Base-by-base conservation (phyloP, 148 eudicot species). In the Amaranthus cruentus region DNA sequence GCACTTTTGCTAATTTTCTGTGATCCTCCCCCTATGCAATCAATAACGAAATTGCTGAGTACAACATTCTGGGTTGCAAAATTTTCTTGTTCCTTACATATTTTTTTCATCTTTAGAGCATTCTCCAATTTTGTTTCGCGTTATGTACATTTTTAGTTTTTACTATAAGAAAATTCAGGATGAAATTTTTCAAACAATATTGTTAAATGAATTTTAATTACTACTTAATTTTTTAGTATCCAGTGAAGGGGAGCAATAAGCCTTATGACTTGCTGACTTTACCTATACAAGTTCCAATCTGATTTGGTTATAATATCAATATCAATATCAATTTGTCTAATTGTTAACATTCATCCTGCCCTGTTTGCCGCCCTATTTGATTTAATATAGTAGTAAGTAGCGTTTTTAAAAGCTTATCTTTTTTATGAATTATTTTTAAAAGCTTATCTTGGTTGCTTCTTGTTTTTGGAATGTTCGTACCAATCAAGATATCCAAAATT, bases 321-420 rank as follows among this genome's bases (percentile, higher is more conserved):
- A 69, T 71, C 57, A 54, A 2, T 77, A 8, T 70, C 72, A 43
- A 11, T 62, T 62, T 77, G 46, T 62, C 47, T 28, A 77, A 18
- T 46, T 63, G 51, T 71, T 65, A 71, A 55, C 53, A 77, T n/a
- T 42, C 14, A 18, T 21, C 60, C 3, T 14, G 63, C 18, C 56
- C 12, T 63, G 54, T 4, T 18, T 76, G 79, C 62, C 79, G 69
- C 72, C 71, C 14, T 1, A 9, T 77, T 14, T 64, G 53, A 59
- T 59, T 55, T 48, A n/a, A 62, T 49, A 62, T 49, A 54, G 6
- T 72, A 47, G 3, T 48, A 6, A 28, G 38, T 28, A 28, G 38
- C 38, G 2, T 28, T 28, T 28, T 28, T 28, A 28, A 28, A 28
- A 28, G 47, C 46, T 55, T 65, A 54, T 52, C 66, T 65, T 64